phyloP scores from a whole-genome alignment of 148 eudicot genomes.

The Cornus suecica region DNA sequence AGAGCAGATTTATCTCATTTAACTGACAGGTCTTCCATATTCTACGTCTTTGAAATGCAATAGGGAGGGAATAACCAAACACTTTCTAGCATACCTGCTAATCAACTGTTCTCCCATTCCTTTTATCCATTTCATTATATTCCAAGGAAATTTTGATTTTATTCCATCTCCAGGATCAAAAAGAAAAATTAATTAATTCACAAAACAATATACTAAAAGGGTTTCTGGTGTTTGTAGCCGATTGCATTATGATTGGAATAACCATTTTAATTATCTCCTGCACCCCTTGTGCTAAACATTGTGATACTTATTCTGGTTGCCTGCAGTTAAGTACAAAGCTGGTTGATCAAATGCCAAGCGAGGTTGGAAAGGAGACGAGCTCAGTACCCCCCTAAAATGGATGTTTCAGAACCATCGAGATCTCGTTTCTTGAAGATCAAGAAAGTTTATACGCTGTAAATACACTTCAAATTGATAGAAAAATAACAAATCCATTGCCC shows the following conservation, averaged over 20 bases:
- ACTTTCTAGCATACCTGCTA: not conserved
- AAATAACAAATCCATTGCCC: constrained; percentile 7
- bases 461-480: constrained; percentile 2
- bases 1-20: too few relatives aligned
- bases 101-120: not conserved
- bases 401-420: not conserved
- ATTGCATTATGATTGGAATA: not conserved
- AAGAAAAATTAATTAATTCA: too few relatives aligned
- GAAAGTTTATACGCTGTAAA: constrained; percentile 8
- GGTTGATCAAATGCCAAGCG: constrained; percentile 94
- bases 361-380: constrained; percentile 88
- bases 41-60: too few relatives aligned
- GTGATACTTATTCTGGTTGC: constrained; percentile 8
- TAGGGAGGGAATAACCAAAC: too few relatives aligned
- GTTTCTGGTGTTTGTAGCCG: not conserved
- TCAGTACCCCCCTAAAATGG: constrained; percentile 66
- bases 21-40: too few relatives aligned
- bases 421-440: not conserved
- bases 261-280: not conserved
- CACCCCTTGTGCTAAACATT: not conserved
- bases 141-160: too few relatives aligned
- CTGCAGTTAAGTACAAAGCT: constrained; percentile 92
- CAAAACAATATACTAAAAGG: too few relatives aligned
- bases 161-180: too few relatives aligned
- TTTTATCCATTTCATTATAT: too few relatives aligned